Base-by-base conservation (phyloP, 768 basidiomycete genomes). In the Panaeolus cyanescens region DNA sequence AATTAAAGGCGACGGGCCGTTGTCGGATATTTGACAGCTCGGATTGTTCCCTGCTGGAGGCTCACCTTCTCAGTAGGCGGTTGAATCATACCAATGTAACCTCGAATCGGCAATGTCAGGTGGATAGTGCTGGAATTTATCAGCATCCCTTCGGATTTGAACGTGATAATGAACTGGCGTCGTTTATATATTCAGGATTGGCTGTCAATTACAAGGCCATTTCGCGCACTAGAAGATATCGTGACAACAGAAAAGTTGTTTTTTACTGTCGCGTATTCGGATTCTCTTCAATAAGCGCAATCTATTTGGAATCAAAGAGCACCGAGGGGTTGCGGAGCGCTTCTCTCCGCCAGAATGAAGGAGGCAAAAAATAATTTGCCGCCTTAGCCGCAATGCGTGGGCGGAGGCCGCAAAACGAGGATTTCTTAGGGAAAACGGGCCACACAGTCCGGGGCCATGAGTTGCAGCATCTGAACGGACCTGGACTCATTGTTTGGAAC, bases 1-100 rank as follows among this genome's bases (percentile, higher is more conserved):
- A 63, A 56, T 56, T 56, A 64, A 64, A 61, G 62, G 50, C 54
- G 40, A 40, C 72, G 72, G 72, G 58, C 72, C 72, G 72, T 63
- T 55, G 34, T 68, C 69, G 69, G 69, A 62, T 61, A 58, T 63
- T 64, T 54, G 12, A 6, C 53, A 36, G 33, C 39, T 28, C 53
- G 10, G 36, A 25, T 30, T 25, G 20, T 17, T 17, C 17, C 53
- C 32, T 33, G 19, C 25, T 39, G 22, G 39, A 20, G 36, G 15
- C 36, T 28, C 28, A 19, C 20, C 55, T 56, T 45, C 59, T 56
- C 25, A 33, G 59, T 42, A 55, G 54, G 55, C 45, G 45, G n/a
- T 28, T 50, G 25, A 13, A 50, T 30, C 45, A 28, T 50, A 28
- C 45, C 45, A 28, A 28, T 15, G 20, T 22, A 7, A 22, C 22